Conservation (phyloP, 768 basidiomycete genomes). For the Tulasnella sp. region DNA sequence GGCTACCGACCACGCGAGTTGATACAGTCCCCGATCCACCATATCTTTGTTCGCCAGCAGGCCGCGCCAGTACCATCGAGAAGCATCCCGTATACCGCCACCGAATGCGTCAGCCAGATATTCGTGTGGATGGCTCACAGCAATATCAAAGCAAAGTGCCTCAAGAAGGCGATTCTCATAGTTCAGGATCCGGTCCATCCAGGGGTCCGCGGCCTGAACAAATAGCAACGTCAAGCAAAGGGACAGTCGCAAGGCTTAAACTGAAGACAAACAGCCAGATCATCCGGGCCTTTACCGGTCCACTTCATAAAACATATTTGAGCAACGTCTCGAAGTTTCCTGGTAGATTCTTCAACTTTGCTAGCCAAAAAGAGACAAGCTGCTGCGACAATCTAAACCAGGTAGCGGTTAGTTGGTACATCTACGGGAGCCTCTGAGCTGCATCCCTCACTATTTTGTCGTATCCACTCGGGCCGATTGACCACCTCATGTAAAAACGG, state of each 20-base stretch:
- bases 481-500: conserved; percentile 81
- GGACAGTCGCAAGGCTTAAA: not conserved
- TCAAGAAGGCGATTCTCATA: conserved; percentile 75
- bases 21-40: conserved; percentile 41
- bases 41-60: not conserved
- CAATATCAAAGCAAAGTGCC: conserved; percentile 79
- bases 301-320: conserved; percentile 41
- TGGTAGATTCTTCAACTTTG: conserved; percentile 85
- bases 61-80: conserved; percentile 31
- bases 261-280: not conserved
- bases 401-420: not conserved
- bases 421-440: conserved; percentile 47
- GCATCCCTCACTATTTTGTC: conserved; percentile 9
- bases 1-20: conserved; percentile 77
- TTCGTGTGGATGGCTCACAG: conserved; percentile 67
- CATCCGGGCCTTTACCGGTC: not conserved
- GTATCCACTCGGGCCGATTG: conserved; percentile 35
- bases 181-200: conserved; percentile 57
- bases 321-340: conserved; percentile 80
- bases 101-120: conserved; percentile 65
- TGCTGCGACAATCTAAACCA: conserved; percentile 73
- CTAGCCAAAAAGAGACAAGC: conserved; percentile 82
- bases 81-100: conserved; percentile 32
- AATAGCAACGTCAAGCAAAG: not conserved
- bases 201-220: conserved; percentile 63